phyloP scores from a whole-genome alignment of 2,329 filamentous ascomycete species.

The Coleophoma eucalyptorum region DNA sequence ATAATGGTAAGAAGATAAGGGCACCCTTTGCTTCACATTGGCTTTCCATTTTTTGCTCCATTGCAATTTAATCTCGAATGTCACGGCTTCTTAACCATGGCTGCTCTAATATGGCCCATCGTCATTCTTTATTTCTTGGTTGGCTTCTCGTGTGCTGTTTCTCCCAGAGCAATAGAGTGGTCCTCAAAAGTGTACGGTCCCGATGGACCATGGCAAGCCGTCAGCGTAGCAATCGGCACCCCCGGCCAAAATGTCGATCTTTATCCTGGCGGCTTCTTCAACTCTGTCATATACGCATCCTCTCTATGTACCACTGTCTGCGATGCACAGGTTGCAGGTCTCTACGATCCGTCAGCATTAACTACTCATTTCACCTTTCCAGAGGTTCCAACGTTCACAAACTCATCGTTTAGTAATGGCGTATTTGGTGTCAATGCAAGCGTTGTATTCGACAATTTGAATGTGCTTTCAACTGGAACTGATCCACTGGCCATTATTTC shows the following conservation, averaged over 20 bases:
- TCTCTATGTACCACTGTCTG: conserved; percentile 3
- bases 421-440: conserved; percentile 5
- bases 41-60: background rate
- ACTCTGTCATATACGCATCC: conserved; percentile 7
- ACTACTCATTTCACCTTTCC: background rate
- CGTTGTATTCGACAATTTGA: conserved; percentile 9
- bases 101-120: background rate
- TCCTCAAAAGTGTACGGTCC: conserved; percentile 12
- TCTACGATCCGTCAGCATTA: conserved; percentile 5
- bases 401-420: background rate
- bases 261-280: conserved; percentile 11
- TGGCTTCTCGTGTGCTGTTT: background rate
- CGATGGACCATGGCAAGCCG: conserved; percentile 16
- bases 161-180: conserved; percentile 7
- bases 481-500: background rate
- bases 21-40: background rate
- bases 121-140: background rate
- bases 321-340: conserved; percentile 3
- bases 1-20: too few species aligned
- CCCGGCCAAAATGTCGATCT: conserved; percentile 11
- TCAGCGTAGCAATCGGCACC: conserved; percentile 9
- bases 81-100: background rate
- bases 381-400: conserved; percentile 1
- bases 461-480: conserved; percentile 3
- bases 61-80: background rate